A percentile compares a stretch with the other conserved stretches of the same genome.
These are phyloP conservation scores for Aquilaria agallochum DNA, from an alignment of 441 rosid species.

Conservation along the genomic window DNA sequence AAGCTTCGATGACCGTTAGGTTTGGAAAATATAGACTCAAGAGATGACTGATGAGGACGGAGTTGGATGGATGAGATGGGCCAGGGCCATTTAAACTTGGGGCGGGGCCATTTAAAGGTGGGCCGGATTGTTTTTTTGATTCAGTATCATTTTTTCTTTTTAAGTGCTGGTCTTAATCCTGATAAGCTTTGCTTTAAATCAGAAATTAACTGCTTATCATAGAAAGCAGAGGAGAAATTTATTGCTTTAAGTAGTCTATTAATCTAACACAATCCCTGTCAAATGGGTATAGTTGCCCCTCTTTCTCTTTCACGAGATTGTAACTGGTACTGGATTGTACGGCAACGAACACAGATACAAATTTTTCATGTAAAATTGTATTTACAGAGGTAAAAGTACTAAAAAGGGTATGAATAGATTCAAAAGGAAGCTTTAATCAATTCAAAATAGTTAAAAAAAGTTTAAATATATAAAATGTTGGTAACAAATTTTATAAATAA, in stretches of 20 bases:
- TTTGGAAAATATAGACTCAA: slow-evolving; percentile 3
- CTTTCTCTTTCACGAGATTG: no score
- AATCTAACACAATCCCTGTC: background rate
- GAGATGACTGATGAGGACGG: no score
- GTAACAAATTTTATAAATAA: no score
- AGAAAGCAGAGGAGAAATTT: background rate
- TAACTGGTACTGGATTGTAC: background rate
- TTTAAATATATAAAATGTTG: no score
- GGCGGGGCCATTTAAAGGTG: background rate
- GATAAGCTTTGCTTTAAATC: background rate
- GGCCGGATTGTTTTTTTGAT: background rate
- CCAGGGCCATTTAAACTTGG: slow-evolving; percentile 1
- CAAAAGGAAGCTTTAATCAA: no score
- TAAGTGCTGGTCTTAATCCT: background rate
- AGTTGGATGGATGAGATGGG: background rate
- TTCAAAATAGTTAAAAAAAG: no score
- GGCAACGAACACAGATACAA: background rate
- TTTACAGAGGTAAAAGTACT: background rate
- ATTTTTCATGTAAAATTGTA: background rate
- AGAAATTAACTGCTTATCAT: background rate
- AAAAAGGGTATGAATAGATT: background rate
- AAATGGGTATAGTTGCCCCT: background rate
- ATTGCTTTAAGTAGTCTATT: background rate
- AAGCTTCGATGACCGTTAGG: slow-evolving; percentile 58
- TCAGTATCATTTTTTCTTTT: background rate